A percentile compares a stretch with the other conserved stretches of the same genome.
phyloP scores from a whole-genome alignment of 192 early-diverging fungal species.

The Backusella westeae region DNA sequence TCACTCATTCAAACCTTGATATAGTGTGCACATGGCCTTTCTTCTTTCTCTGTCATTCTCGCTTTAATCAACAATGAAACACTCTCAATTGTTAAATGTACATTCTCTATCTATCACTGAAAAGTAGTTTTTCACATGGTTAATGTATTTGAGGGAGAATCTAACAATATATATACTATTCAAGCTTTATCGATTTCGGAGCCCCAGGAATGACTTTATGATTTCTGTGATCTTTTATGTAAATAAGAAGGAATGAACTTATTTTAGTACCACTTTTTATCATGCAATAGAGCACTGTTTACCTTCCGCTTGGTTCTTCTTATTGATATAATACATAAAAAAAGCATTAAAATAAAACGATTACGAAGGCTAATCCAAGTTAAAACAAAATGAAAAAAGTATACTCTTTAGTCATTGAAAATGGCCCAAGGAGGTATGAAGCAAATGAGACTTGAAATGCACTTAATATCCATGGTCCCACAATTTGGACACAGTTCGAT shows the following conservation, averaged over 20 bases:
- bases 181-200: too few relatives aligned
- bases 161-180: neutral
- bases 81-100: too few relatives aligned
- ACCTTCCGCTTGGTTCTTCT: neutral
- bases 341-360: neutral
- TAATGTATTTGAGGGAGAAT: neutral
- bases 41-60: neutral
- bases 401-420: neutral
- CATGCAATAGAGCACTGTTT: neutral
- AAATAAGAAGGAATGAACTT: neutral
- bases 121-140: too few relatives aligned
- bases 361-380: too few relatives aligned
- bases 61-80: neutral
- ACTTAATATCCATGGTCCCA: neutral
- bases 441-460: neutral
- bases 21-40: neutral
- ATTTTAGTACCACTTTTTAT: neutral
- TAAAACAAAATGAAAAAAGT: neutral
- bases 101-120: too few relatives aligned
- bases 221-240: neutral
- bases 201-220: neutral
- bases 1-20: neutral
- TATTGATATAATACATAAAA: neutral
- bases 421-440: neutral
- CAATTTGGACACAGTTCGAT: neutral